Conservation (phyloP, 495 filamentous ascomycete genomes). For the Cercophora samala region DNA sequence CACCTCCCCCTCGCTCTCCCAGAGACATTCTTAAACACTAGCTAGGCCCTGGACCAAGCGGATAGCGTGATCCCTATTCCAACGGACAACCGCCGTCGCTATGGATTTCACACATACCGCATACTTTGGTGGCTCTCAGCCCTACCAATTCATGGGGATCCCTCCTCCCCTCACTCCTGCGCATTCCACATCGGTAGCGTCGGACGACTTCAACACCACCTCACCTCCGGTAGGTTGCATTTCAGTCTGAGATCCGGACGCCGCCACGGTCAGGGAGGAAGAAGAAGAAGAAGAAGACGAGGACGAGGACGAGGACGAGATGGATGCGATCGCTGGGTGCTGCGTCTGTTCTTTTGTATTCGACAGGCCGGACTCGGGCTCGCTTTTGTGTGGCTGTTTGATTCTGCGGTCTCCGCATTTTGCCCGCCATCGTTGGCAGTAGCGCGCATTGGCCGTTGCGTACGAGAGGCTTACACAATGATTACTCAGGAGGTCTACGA, state of each 20-base stretch:
- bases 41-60: neutral
- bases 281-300: neutral
- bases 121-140: conserved; percentile 48
- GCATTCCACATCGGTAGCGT: conserved; percentile 50
- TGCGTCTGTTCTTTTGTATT: conserved; percentile 19
- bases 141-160: conserved; percentile 55
- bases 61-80: neutral
- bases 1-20: no score
- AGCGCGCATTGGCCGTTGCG: conserved; percentile 27
- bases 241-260: neutral
- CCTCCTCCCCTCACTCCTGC: conserved; percentile 51
- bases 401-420: conserved; percentile 28
- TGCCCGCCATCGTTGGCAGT: conserved; percentile 18
- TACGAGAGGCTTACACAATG: conserved; percentile 39
- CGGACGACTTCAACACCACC: conserved; percentile 53
- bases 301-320: neutral
- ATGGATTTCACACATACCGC: conserved; percentile 46
- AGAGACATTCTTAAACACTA: neutral
- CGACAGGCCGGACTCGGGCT: neutral
- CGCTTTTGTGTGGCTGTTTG: conserved; percentile 8
- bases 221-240: conserved; percentile 52
- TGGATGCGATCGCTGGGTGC: neutral
- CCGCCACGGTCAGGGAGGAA: neutral
- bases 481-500: conserved; percentile 47
- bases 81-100: conserved; percentile 10